Conservation (phyloP, 2,329 filamentous ascomycete species). For the Juglanconis juglandina region DNA sequence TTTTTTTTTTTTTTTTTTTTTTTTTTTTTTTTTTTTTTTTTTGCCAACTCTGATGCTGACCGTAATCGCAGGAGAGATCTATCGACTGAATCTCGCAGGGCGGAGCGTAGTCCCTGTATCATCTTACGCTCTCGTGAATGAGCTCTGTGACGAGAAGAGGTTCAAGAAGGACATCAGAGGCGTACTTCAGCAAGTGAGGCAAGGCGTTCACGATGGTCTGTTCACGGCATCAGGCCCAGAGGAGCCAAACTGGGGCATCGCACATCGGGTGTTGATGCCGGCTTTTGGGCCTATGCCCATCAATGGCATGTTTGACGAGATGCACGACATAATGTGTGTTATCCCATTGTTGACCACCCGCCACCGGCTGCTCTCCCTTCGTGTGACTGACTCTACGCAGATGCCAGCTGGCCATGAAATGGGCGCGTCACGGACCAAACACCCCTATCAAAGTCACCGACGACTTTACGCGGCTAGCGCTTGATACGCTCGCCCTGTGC, state of each 20-base stretch:
- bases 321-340: neutral
- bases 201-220: conserved; percentile 59
- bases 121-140: conserved; percentile 46
- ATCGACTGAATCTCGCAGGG: conserved; percentile 17
- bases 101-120: conserved; percentile 14
- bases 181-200: conserved; percentile 52
- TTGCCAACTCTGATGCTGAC: conserved; percentile 5
- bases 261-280: conserved; percentile 63
- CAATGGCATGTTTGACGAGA: conserved; percentile 62
- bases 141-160: conserved; percentile 60
- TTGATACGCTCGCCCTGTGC: conserved; percentile 70
- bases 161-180: conserved; percentile 56
- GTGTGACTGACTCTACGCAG: too few relatives aligned
- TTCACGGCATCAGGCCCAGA: conserved; percentile 47
- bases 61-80: conserved; percentile 17
- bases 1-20: too few relatives aligned
- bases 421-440: conserved; percentile 60
- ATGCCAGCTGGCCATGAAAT: conserved; percentile 62
- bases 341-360: too few relatives aligned
- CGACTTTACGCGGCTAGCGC: conserved; percentile 69
- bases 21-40: too few relatives aligned
- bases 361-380: too few relatives aligned
- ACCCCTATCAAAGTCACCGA: conserved; percentile 58
- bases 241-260: conserved; percentile 63
- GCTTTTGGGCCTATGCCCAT: conserved; percentile 69